These are phyloP conservation scores for Neurospora sp. DNA, from an alignment of 495 filamentous ascomycete species.

Conservation along the genomic window DNA sequence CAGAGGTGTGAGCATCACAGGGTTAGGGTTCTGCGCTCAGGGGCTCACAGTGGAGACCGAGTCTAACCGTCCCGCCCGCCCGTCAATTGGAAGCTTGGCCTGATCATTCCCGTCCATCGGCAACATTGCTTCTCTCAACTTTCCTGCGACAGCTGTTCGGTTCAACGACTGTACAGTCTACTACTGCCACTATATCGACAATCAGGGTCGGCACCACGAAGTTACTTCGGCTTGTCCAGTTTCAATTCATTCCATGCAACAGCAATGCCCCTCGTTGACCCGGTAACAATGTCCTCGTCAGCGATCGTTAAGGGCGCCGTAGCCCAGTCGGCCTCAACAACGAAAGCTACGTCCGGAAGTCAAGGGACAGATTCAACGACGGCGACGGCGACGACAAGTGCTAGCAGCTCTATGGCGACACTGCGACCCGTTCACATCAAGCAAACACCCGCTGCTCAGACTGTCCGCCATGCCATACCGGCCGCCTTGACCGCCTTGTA, in stretches of 20 bases:
- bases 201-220: not conserved
- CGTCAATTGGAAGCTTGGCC: not conserved
- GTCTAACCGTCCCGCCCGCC: not conserved
- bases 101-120: not conserved
- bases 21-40: conserved; percentile 15
- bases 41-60: not conserved
- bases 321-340: not conserved
- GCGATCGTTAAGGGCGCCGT: conserved; percentile 8
- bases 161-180: not conserved
- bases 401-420: conserved; percentile 3
- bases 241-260: not conserved
- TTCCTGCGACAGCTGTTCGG: not conserved
- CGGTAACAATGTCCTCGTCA: conserved; percentile 20
- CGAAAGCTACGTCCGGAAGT: not conserved
- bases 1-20: not conserved
- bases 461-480: conserved; percentile 29
- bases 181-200: not conserved
- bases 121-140: not conserved
- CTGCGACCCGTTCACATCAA: conserved; percentile 25
- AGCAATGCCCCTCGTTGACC: conserved; percentile 24
- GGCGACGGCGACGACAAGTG: conserved; percentile 1
- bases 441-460: conserved; percentile 21
- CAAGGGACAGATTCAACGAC: not conserved
- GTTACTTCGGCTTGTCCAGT: not conserved
- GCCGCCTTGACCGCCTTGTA: conserved; percentile 51